Evolutionary conservation across 371 early-diverging fungal species (phyloP).

Genomic region (Apophysomyces sp.): DNA sequence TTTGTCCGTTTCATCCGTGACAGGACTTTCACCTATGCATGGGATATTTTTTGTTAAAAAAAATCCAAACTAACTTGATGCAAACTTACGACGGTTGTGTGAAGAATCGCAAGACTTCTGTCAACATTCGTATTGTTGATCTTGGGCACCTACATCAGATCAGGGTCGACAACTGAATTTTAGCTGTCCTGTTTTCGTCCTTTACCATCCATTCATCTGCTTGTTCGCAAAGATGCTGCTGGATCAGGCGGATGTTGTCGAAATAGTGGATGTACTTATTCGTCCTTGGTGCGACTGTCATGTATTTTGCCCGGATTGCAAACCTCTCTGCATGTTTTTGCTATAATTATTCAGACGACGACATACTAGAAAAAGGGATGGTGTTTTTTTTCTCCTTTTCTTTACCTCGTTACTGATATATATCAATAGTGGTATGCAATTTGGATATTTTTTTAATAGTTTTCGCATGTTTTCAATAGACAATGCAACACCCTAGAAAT

Average conservation of each 20-base stretch:
- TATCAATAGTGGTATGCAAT: conserved; percentile 37
- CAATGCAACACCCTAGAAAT: conserved; percentile 29
- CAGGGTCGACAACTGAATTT: background rate
- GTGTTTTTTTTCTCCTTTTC: background rate
- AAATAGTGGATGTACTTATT: conserved; percentile 43
- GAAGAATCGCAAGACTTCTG: conserved; percentile 34
- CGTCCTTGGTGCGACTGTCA: conserved; percentile 36
- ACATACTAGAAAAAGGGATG: background rate
- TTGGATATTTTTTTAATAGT: conserved; percentile 20
- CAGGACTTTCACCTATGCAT: conserved; percentile 16
- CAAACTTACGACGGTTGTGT: conserved; percentile 28
- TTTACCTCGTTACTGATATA: conserved; percentile 38
- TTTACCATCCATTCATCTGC: conserved; percentile 31
- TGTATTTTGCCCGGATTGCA: conserved; percentile 45
- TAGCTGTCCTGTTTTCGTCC: background rate
- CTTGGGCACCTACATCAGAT: conserved; percentile 25
- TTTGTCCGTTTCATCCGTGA: conserved; percentile 13
- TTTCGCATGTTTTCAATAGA: conserved; percentile 33
- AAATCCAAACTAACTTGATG: background rate
- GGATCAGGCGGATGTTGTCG: conserved; percentile 39
- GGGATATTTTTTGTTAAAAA: background rate
- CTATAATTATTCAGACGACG: background rate
- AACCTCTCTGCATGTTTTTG: conserved; percentile 41
- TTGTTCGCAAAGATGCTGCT: conserved; percentile 28
- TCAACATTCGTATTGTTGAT: conserved; percentile 44